Evolutionary conservation across 2,329 filamentous ascomycete genomes (phyloP).

Genomic region (Ceratocystis alfenasii): DNA sequence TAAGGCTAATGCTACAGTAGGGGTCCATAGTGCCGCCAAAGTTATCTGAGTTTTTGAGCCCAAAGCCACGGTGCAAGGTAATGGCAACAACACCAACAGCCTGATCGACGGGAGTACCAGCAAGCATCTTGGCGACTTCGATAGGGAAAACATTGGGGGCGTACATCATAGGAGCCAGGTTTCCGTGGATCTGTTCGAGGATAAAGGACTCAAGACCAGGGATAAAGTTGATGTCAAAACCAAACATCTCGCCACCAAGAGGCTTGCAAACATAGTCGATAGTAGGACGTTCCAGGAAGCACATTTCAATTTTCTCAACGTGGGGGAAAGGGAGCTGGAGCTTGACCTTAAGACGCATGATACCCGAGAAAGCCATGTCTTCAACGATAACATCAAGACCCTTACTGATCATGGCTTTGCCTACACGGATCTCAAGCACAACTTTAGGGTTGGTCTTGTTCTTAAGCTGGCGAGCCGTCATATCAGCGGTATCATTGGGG

Average conservation of each 20-base stretch:
- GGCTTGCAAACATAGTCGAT: conserved; percentile 99
- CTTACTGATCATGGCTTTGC: conserved; percentile 94
- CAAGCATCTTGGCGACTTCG: conserved; percentile 95
- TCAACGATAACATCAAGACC: conserved; percentile 95
- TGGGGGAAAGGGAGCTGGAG: conserved; percentile 92
- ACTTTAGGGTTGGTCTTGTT: conserved; percentile 97
- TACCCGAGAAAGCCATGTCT: conserved; percentile 88
- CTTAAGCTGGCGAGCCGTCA: conserved; percentile 80
- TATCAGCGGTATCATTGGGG: conserved; percentile 81
- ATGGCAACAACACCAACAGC: conserved; percentile 89
- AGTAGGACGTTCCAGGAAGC: conserved; percentile 74
- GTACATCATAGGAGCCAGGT: conserved; percentile 95
- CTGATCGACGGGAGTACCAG: conserved; percentile 85
- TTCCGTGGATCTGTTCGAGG: conserved; percentile 88
- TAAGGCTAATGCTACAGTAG: conserved; percentile 74
- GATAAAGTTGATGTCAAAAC: conserved; percentile 98
- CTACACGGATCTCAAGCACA: conserved; percentile 84
- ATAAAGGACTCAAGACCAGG: conserved; percentile 90
- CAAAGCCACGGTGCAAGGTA: conserved; percentile 79
- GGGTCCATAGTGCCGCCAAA: conserved; percentile 87
- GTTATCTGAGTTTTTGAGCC: conserved; percentile 89
- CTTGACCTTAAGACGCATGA: conserved; percentile 97
- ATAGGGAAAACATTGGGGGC: conserved; percentile 95
- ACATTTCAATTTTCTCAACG: conserved; percentile 88
- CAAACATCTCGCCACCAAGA: conserved; percentile 84